These are phyloP conservation scores for Penicillium sp. DNA, from an alignment of 2,329 filamentous ascomycete species.

Conservation along the genomic window DNA sequence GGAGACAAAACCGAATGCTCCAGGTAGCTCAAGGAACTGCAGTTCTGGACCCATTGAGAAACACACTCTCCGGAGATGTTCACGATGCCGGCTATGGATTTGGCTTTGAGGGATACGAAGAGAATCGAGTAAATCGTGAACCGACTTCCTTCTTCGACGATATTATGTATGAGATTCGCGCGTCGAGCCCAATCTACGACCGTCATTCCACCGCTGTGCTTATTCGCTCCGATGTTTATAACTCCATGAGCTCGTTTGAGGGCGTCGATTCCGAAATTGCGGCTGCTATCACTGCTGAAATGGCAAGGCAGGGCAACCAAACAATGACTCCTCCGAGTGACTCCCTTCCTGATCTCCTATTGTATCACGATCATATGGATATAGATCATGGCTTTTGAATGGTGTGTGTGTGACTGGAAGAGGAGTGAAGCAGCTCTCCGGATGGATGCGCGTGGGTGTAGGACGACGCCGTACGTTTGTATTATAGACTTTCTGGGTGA, in stretches of 20 bases:
- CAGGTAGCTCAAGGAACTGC: background rate
- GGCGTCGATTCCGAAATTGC: conserved; percentile 11
- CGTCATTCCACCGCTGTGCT: background rate
- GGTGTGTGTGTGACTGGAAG: too few relatives aligned
- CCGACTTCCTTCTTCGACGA: background rate
- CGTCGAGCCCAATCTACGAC: background rate
- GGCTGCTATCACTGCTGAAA: background rate
- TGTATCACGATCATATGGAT: background rate
- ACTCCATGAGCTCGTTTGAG: conserved; percentile 8
- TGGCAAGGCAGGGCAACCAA: background rate
- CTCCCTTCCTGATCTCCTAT: background rate
- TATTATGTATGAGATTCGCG: background rate
- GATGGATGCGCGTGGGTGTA: too few relatives aligned
- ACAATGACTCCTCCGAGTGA: background rate
- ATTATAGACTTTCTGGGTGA: too few relatives aligned
- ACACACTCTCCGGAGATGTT: background rate
- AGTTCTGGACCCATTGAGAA: background rate
- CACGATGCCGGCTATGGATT: conserved; percentile 6
- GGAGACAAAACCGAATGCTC: conserved; percentile 6
- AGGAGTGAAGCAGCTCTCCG: too few relatives aligned
- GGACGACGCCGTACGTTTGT: too few relatives aligned
- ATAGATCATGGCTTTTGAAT: too few relatives aligned
- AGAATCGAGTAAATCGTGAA: background rate
- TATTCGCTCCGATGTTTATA: background rate
- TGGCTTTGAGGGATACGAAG: background rate